Conservation (phyloP, 352 stramenopile species). For the Globisporangium mamillatum region DNA sequence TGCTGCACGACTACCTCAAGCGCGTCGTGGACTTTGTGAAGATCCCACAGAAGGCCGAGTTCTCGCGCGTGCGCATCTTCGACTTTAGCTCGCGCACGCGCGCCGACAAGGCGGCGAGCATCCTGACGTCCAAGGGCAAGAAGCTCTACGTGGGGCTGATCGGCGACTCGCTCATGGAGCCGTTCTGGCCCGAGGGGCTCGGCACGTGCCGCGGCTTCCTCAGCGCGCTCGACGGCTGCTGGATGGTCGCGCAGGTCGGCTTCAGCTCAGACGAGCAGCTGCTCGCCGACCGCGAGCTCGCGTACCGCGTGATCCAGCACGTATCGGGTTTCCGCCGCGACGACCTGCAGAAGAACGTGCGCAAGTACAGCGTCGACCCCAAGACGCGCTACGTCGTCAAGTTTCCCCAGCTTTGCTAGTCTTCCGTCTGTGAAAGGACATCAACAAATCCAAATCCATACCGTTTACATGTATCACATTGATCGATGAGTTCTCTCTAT, state of each 20-base stretch:
- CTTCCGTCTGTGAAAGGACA: background rate
- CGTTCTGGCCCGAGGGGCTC: conserved; percentile 84
- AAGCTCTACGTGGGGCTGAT: conserved; percentile 81
- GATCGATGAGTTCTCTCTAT: background rate
- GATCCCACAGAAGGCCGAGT: conserved; percentile 65
- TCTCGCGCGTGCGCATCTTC: conserved; percentile 71
- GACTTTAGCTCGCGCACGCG: conserved; percentile 82
- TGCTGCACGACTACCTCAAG: conserved; percentile 63
- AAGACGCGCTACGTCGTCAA: conserved; percentile 76
- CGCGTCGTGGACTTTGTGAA: conserved; percentile 69
- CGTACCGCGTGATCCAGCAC: conserved; percentile 72
- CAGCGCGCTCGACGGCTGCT: conserved; percentile 68
- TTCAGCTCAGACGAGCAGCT: conserved; percentile 71
- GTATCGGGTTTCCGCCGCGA: conserved; percentile 71
- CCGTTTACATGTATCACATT: background rate
- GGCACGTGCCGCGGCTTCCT: conserved; percentile 83
- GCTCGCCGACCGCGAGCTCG: conserved; percentile 71
- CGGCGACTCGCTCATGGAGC: conserved; percentile 78
- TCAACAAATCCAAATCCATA: background rate
- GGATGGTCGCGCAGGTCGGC: conserved; percentile 74
- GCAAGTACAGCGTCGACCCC: conserved; percentile 79
- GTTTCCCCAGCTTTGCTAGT: conserved; percentile 54
- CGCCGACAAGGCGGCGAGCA: conserved; percentile 67
- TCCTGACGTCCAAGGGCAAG: conserved; percentile 60
- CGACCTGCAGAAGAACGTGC: conserved; percentile 79